Base-by-base conservation (phyloP, 495 filamentous ascomycete species). In the Terfezia boudieri region DNA sequence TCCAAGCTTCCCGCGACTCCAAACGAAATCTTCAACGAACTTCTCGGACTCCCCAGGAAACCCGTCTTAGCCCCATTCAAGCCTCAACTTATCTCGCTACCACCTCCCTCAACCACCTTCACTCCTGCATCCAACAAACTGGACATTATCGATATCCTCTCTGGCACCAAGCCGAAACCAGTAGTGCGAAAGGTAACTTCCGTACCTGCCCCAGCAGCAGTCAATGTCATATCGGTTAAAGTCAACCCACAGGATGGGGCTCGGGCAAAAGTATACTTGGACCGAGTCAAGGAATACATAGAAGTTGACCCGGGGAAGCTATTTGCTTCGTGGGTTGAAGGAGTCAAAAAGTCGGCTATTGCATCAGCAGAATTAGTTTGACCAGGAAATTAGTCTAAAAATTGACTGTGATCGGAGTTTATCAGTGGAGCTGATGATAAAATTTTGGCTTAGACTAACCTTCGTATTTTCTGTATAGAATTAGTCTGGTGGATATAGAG, bases 1-100 rank as follows among this genome's bases (percentile, higher is more conserved):
- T 73, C 79, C 3, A 67, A 75, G 51, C 68, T 72, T 36, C 73
- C 77, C 58, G 79, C 80, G 22, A 78, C 82, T 1, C 70, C 80
- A 7, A 78, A 90, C 61, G 86, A 94, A 59, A 74, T 98, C 8
- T 95, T 96, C 67, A 76, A 94, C 62, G 77, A 88, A 62, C 70
- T 98, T 14, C 75, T 98, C 10, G 89, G 89, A 22, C 67, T 84
- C 2, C 69, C 78, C 8, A 64, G 64, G 12, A 69, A 71, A 20
- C 66, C 65, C 3, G 74, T 75, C 20, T 49, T 49, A 5, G 52
- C 37, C 16, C 16, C 17, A 54, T 54, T 22, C 37, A 23, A 54
- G 22, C 41, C 35, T 11, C 46, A 53, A 54, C 36, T 53, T 79
- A 77, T 32, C 26, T 1, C 37, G 14, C 60, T 50, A 50, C 56